Percentiles rank a stretch among this genome's conserved stretches.
Conservation (phyloP, 73 alveolate genomes). For the Breviolum minutum region DNA sequence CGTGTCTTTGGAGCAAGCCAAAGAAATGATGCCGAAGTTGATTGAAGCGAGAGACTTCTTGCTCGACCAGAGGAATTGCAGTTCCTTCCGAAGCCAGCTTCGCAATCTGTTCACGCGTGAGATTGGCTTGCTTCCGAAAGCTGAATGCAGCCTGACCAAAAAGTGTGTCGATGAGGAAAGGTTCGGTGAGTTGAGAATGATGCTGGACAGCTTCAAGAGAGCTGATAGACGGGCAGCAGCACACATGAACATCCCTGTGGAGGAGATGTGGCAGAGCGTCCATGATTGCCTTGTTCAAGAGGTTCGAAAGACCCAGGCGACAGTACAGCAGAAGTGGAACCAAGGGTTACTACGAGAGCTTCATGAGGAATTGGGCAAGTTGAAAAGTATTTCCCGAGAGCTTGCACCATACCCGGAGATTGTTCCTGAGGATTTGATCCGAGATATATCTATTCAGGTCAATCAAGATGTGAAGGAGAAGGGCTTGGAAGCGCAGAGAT, state of each 20-base stretch:
- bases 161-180: background rate
- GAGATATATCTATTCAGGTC: background rate
- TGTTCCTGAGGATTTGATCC: background rate
- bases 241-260: background rate
- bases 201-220: background rate
- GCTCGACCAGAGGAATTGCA: background rate
- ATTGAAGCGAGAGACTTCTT: background rate
- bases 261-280: background rate
- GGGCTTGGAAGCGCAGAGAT: background rate
- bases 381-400: background rate
- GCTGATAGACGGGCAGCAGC: background rate
- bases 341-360: background rate
- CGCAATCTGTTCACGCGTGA: background rate
- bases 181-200: background rate
- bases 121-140: background rate
- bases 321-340: background rate
- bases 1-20: background rate
- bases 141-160: background rate
- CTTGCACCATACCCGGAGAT: background rate
- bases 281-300: background rate
- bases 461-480: background rate
- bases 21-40: background rate
- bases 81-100: background rate
- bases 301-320: background rate
- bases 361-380: background rate